Evolutionary conservation across 768 basidiomycete genomes (phyloP).

Genomic region (Russula olivacea): DNA sequence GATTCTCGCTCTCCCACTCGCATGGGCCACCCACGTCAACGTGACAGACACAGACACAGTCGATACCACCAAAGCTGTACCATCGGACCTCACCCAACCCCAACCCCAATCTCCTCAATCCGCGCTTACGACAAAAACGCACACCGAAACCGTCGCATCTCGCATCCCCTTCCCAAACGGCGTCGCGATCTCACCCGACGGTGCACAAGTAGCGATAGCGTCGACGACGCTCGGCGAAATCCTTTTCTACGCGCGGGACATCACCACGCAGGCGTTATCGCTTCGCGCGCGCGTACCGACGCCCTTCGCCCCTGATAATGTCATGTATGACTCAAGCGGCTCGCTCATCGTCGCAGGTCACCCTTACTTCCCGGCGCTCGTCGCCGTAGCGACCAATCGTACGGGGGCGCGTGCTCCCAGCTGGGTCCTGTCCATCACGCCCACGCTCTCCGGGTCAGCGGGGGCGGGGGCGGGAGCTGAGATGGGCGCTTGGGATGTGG

Average conservation of each 20-base stretch:
- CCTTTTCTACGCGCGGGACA: conserved; percentile 47
- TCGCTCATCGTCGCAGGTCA: conserved; percentile 58
- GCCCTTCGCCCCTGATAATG: conserved; percentile 61
- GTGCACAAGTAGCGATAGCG: conserved; percentile 49
- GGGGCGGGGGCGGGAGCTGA: conserved; percentile 9
- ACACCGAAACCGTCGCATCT: conserved; percentile 30
- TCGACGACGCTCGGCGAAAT: conserved; percentile 46
- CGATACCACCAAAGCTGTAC: neutral
- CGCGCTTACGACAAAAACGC: conserved; percentile 30
- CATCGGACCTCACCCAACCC: too few relatives aligned
- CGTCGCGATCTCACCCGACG: conserved; percentile 48
- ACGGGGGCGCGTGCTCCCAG: conserved; percentile 42
- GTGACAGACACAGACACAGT: conserved; percentile 14
- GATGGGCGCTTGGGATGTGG: conserved; percentile 34
- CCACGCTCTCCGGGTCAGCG: conserved; percentile 14
- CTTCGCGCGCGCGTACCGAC: conserved; percentile 38
- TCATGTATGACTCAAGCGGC: conserved; percentile 45
- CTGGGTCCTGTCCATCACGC: conserved; percentile 50
- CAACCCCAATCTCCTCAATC: neutral
- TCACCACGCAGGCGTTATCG: conserved; percentile 40
- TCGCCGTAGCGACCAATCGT: conserved; percentile 41
- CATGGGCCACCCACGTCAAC: conserved; percentile 54
- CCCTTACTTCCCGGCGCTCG: conserved; percentile 53
- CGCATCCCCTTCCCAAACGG: conserved; percentile 68
- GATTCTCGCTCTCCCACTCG: conserved; percentile 48